Conservation (phyloP, 2,329 filamentous ascomycete genomes). For the Aureobasidium sp. region DNA sequence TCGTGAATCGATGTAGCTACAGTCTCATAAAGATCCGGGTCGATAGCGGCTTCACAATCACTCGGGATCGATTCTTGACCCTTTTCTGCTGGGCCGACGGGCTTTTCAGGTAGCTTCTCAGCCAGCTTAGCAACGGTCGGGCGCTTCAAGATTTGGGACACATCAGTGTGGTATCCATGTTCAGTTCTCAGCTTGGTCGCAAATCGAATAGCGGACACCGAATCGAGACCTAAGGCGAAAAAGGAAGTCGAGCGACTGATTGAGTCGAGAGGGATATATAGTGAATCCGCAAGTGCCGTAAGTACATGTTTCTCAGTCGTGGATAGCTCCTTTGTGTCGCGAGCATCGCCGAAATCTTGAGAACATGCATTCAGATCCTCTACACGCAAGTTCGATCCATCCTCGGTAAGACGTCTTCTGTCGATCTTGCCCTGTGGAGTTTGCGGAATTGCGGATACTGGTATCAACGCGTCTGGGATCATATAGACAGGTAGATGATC, state of each 20-base stretch:
- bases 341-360: slow-evolving; percentile 27
- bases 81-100: slow-evolving; percentile 21
- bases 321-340: slow-evolving; percentile 43
- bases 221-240: slow-evolving; percentile 73
- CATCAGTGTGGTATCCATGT: slow-evolving; percentile 46
- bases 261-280: slow-evolving; percentile 38
- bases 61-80: no score
- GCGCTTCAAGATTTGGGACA: slow-evolving; percentile 64
- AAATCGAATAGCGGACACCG: slow-evolving; percentile 69
- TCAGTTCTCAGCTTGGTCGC: slow-evolving; percentile 51
- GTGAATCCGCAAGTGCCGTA: slow-evolving; percentile 45
- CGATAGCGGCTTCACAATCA: background rate
- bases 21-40: slow-evolving; percentile 1
- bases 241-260: slow-evolving; percentile 65
- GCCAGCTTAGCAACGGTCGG: slow-evolving; percentile 59
- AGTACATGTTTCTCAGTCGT: slow-evolving; percentile 52
- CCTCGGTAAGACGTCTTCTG: slow-evolving; percentile 44
- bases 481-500: slow-evolving; percentile 64
- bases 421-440: slow-evolving; percentile 73
- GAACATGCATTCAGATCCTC: slow-evolving; percentile 40
- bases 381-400: slow-evolving; percentile 43
- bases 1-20: slow-evolving; percentile 16
- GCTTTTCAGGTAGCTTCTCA: slow-evolving; percentile 22
- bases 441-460: slow-evolving; percentile 61
- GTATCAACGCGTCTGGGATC: slow-evolving; percentile 68